Evolutionary conservation across 768 basidiomycete species (phyloP), one percentile per base, ranked within the genome.

Genomic region (Mycena indigotica): DNA sequence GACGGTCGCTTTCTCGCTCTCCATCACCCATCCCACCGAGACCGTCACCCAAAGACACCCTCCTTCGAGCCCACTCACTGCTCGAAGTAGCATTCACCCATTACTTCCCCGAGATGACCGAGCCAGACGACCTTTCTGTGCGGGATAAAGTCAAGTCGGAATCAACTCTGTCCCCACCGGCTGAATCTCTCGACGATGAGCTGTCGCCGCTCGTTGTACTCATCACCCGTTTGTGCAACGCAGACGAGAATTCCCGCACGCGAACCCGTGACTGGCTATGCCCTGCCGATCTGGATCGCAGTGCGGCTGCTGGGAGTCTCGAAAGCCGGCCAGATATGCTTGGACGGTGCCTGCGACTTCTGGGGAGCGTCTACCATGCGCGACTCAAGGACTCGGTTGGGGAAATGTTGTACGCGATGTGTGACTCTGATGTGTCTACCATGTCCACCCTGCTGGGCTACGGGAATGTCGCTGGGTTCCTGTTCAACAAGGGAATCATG

Each of bases 391-490:
- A 85, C 64, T 77, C 89, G 15, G 81, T 89, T 3, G 95, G 95
- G 10, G 95, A 98, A 74, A 78, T 98, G 79, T 72, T 98, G 17
- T 98, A 81, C 71, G 85, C 88, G 0, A 79, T 94, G 65, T 91
- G 90, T 62, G 88, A 92, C 60, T 86, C 84, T 2, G 87, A 97
- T 72, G 93, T 90, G n/a, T 77, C 81, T 4, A 82, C 79, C 0
- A 76, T 98, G 16, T 83, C 85, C n/a, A 81, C 85, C 3, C 83
- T 89, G 41, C 82, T 97, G 52, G 96, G 96, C 5, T 99, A 99
- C 65, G 96, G 96, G 39, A 95, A 95, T 69, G 93, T 95, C 39
- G 93, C 95, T 0, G 97, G 97, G 1, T 91, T 93, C 79, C 79
- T 99, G 24, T 95, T 93, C 76, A 86, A 90, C 69, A 95, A 94